Conservation (phyloP, 768 basidiomycete species). For the Gyrodon lividus region DNA sequence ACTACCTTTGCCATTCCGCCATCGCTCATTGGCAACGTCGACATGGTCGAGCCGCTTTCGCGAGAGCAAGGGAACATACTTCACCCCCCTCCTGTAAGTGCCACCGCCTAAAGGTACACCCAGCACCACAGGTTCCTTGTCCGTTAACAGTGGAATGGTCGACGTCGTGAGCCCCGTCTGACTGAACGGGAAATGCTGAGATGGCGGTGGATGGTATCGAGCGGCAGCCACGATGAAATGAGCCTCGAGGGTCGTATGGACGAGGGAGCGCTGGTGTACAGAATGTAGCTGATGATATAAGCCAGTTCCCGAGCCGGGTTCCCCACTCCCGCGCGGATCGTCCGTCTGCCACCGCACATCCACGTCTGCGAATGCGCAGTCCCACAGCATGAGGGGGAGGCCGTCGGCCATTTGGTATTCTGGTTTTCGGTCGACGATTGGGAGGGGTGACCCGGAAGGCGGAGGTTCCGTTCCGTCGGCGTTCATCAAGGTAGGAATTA, state of each 20-base stretch:
- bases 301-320: slow-evolving; percentile 32
- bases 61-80: slow-evolving; percentile 66
- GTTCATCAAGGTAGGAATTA: slow-evolving; percentile 76
- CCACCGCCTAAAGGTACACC: slow-evolving; percentile 75
- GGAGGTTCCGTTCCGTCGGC: slow-evolving; percentile 38
- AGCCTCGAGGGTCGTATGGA: slow-evolving; percentile 60
- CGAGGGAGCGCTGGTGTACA: slow-evolving; percentile 57
- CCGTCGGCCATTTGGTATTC: slow-evolving; percentile 93
- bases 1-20: slow-evolving; percentile 65
- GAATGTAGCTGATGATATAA: slow-evolving; percentile 54
- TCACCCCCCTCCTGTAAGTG: slow-evolving; percentile 53
- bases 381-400: slow-evolving; percentile 89
- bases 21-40: slow-evolving; percentile 75
- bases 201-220: slow-evolving; percentile 46
- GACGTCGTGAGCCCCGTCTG: slow-evolving; percentile 21
- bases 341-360: slow-evolving; percentile 75
- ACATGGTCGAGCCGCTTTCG: slow-evolving; percentile 70
- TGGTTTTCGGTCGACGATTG: slow-evolving; percentile 71
- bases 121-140: slow-evolving; percentile 29
- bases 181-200: slow-evolving; percentile 37
- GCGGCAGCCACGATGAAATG: slow-evolving; percentile 64
- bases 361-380: slow-evolving; percentile 69
- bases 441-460: slow-evolving; percentile 28
- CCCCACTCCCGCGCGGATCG: slow-evolving; percentile 30
- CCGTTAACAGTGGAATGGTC: slow-evolving; percentile 15